phyloP scores from a whole-genome alignment of 352 stramenopile species.

The Peronospora farinosa region DNA sequence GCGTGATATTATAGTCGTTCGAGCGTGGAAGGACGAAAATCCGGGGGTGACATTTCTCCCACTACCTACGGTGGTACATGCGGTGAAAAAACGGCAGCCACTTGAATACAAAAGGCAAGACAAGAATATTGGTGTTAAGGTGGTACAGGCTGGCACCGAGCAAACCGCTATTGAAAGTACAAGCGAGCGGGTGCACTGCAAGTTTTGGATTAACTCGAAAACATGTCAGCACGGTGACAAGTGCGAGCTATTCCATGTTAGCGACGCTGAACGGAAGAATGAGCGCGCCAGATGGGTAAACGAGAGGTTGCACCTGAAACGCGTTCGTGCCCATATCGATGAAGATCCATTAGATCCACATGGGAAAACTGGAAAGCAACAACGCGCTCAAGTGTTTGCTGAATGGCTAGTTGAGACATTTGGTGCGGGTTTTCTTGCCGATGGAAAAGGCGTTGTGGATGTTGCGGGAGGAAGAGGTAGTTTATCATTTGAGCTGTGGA shows the following conservation, averaged over 20 bases:
- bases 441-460: slow-evolving; percentile 65
- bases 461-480: slow-evolving; percentile 73
- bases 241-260: slow-evolving; percentile 60
- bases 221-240: slow-evolving; percentile 59
- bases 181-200: slow-evolving; percentile 41
- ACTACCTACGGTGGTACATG: slow-evolving; percentile 33
- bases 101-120: slow-evolving; percentile 1
- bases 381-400: slow-evolving; percentile 62
- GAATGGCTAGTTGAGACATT: slow-evolving; percentile 77
- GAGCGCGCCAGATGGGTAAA: slow-evolving; percentile 55
- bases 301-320: slow-evolving; percentile 56
- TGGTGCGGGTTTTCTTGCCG: slow-evolving; percentile 37
- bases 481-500: slow-evolving; percentile 83
- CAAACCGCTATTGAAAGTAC: background rate
- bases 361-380: slow-evolving; percentile 64
- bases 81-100: slow-evolving; percentile 8
- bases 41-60: slow-evolving; percentile 55
- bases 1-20: slow-evolving; percentile 32
- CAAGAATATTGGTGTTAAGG: background rate
- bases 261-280: slow-evolving; percentile 37
- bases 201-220: slow-evolving; percentile 83
- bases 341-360: slow-evolving; percentile 63
- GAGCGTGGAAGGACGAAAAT: slow-evolving; percentile 50
- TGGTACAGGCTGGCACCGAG: background rate
- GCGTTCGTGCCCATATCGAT: slow-evolving; percentile 41